Base-by-base conservation (phyloP, 1,284 basidiomycete genomes). In the Boletellus sp. region DNA sequence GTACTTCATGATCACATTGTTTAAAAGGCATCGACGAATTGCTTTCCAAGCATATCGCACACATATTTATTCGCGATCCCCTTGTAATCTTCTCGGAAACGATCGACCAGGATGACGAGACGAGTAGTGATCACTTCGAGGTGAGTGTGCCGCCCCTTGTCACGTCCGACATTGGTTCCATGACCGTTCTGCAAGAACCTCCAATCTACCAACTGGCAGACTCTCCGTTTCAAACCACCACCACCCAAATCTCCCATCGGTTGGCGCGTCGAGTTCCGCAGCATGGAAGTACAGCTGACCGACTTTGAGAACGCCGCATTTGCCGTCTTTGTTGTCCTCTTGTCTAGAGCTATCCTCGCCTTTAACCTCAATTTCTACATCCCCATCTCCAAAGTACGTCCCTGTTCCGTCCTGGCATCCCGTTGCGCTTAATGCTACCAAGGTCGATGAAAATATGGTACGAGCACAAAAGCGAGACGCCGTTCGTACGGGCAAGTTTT, bases 171-270 rank as follows among this genome's bases (percentile, higher is more conserved):
- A 15, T 50, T 52, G 54, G 58, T 50, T 21, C 15, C 35, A 18
- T 8, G 1, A 11, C 19, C 12, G 11, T 56, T 43, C 21, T 12
- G 11, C 57, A 58, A 93, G 89, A 99, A 98, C 66, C 87, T 99
- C 33, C 97, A 99, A 82, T 97, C 94, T 7, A 99, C 97, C 10
- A 99, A 99, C 68, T 99, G 97, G 97, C 97, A 99, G 74, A 98
- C 97, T 0, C 80, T 99, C 51, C 85, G 97, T 30, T 99, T 99
- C 81, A 99, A 99, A 71, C 97, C 97, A 6, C 97, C 97, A 8
- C 93, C 94, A 30, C 86, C 90, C 2, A 86, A 91, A 52, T 93
- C 93, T 2, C 69, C 83, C 18, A 98, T 99, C 53, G 97, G 97
- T 26, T 99, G 97, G 97, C 82, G 97, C 40, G 95, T 99, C 18